These are phyloP conservation scores for Barbatosphaeria neglecta DNA, from an alignment of 495 filamentous ascomycete species.

Conservation along the genomic window DNA sequence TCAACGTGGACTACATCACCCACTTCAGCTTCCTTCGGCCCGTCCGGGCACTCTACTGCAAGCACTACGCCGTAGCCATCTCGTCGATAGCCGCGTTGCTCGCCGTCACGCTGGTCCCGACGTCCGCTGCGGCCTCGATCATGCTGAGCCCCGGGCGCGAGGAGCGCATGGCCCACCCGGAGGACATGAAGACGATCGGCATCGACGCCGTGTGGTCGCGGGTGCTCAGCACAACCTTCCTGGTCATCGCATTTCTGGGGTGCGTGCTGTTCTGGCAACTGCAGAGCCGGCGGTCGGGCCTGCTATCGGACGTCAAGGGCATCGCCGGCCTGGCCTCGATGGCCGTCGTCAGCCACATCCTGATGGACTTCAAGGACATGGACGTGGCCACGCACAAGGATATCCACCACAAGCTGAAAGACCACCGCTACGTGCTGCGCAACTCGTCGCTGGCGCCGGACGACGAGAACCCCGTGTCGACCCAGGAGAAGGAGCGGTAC, in stretches of 20 bases:
- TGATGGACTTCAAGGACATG: slow-evolving; percentile 62
- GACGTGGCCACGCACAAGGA: slow-evolving; percentile 51
- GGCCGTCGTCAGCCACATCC: slow-evolving; percentile 59
- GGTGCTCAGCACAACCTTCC: slow-evolving; percentile 37
- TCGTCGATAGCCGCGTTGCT: slow-evolving; percentile 51
- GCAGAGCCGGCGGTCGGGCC: slow-evolving; percentile 47
- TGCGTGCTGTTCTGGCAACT: slow-evolving; percentile 46
- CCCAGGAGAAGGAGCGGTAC: slow-evolving; percentile 24
- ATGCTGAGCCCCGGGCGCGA: slow-evolving; percentile 36
- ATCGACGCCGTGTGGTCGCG: slow-evolving; percentile 50
- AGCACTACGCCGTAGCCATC: slow-evolving; percentile 54
- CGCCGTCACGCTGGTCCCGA: slow-evolving; percentile 51
- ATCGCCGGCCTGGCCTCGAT: slow-evolving; percentile 66
- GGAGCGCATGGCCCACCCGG: slow-evolving; percentile 13
- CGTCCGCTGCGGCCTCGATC: slow-evolving; percentile 47
- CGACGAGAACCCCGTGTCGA: slow-evolving; percentile 17
- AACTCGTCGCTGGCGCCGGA: slow-evolving; percentile 52
- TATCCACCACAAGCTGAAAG: slow-evolving; percentile 53
- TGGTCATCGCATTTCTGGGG: slow-evolving; percentile 44
- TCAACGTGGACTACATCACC: slow-evolving; percentile 64
- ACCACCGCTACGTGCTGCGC: slow-evolving; percentile 54
- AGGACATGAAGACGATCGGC: slow-evolving; percentile 35
- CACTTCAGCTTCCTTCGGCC: slow-evolving; percentile 52
- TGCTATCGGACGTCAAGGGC: slow-evolving; percentile 57
- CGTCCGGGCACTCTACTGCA: slow-evolving; percentile 43